Evolutionary conservation across 768 basidiomycete species (phyloP), one percentile per base, ranked within the genome.

Genomic region (Naematelia aurantialba): DNA sequence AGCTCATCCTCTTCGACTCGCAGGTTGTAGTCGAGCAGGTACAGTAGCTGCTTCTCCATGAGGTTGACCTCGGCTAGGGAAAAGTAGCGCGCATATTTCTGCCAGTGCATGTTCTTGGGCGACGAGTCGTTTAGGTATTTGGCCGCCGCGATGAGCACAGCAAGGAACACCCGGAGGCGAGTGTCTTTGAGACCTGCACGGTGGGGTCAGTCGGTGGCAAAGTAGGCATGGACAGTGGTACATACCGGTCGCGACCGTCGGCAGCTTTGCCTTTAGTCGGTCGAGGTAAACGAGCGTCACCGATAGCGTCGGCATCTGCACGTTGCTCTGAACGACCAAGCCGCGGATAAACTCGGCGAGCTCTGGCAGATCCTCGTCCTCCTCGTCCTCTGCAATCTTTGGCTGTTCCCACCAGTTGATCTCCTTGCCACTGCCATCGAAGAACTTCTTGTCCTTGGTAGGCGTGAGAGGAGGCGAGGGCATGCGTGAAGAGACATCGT

Each of bases 31-130:
- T 94, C 89, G 68, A 99, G 85, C 59, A 98, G 81, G 76, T 83
- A 87, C 55, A 99, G 85, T 26, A 99, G 84, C 79, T 99, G 91
- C 79, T 86, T 89, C 80, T 99, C 94, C 94, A 98, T 98, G 61
- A 93, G 82, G 78, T 93, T 96, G 77, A 97, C 78, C 66, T 80
- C 79, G 62, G 79, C 76, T 25, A 76, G 69, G 21, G 78, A 85
- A 73, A 88, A 85, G 79, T 90, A 93, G 63, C 89, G 79, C 45
- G 81, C 79, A 75, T 91, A 89, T 49, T 79, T 79, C 56, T 87
- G 84, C 89, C 89, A 92, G 76, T 92, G 89, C 51, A 88, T 82
- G 78, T 92, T 92, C 82, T 92, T 92, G 14, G 91, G 82, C 25
- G 88, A 89, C 14, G 87, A 89, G 75, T 93, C 91, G 75, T 92